Evolutionary conservation across 495 filamentous ascomycete species (phyloP).

Genomic region (Annulohypoxylon bovei): DNA sequence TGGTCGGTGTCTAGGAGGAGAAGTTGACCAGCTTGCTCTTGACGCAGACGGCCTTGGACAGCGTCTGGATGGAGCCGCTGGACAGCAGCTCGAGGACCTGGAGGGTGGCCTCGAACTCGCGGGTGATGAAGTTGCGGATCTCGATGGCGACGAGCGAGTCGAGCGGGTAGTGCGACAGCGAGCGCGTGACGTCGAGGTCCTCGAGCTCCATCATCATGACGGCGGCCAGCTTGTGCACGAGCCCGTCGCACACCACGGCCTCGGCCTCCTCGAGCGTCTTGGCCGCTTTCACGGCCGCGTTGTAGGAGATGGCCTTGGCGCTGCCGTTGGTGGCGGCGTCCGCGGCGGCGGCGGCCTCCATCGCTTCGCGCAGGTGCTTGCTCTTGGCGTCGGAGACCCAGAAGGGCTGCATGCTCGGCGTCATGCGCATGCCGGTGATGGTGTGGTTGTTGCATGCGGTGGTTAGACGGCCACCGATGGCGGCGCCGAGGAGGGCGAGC

Average conservation of each 20-base stretch:
- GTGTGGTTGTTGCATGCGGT: constrained; percentile 57
- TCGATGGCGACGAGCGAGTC: constrained; percentile 65
- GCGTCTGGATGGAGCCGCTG: constrained; percentile 59
- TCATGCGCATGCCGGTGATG: constrained; percentile 64
- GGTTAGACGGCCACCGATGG: constrained; percentile 53
- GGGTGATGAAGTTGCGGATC: constrained; percentile 62
- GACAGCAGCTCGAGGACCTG: constrained; percentile 63
- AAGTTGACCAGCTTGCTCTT: constrained; percentile 61
- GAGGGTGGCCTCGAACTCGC: constrained; percentile 62
- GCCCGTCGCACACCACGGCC: constrained; percentile 55
- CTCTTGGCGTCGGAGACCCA: constrained; percentile 64
- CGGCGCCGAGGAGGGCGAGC: constrained; percentile 57
- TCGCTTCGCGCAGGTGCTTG: constrained; percentile 58
- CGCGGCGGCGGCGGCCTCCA: constrained; percentile 55
- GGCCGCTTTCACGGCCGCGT: constrained; percentile 53
- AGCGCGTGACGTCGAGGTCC: constrained; percentile 59
- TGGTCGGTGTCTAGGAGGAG: neutral
- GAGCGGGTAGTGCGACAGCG: constrained; percentile 61
- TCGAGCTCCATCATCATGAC: constrained; percentile 63
- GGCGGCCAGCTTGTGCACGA: constrained; percentile 59
- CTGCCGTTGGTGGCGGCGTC: constrained; percentile 36
- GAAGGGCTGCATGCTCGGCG: constrained; percentile 56
- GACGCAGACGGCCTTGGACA: constrained; percentile 59
- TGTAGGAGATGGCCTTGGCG: constrained; percentile 53
- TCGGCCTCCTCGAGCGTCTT: constrained; percentile 56